Conservation (phyloP, 768 basidiomycete species). For the Pisolithus albus region DNA sequence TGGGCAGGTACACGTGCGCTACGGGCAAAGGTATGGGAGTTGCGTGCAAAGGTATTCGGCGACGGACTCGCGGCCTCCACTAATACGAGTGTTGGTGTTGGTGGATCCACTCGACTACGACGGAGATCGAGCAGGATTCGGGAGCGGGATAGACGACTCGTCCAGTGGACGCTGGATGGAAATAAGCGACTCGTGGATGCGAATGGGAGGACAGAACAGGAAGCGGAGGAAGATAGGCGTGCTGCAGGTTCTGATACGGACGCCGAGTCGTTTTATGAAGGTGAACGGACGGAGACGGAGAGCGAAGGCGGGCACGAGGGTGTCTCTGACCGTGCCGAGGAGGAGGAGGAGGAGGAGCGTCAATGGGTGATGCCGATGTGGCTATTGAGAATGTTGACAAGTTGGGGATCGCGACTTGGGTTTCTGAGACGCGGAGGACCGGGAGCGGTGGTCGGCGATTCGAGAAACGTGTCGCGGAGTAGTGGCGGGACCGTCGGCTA, state of each 20-base stretch:
- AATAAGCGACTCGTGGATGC: conserved; percentile 55
- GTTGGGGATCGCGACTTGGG: conserved; percentile 65
- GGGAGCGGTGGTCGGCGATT: conserved; percentile 10
- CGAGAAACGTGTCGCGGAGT: conserved; percentile 13
- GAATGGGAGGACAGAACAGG: conserved; percentile 66
- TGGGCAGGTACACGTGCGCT: conserved; percentile 60
- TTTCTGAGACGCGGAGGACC: conserved; percentile 24
- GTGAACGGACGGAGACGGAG: conserved; percentile 22
- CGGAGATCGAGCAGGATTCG: conserved; percentile 41
- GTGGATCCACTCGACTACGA: conserved; percentile 40
- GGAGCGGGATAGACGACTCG: conserved; percentile 44
- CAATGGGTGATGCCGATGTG: conserved; percentile 69
- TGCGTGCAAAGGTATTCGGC: conserved; percentile 67
- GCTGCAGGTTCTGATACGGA: conserved; percentile 26
- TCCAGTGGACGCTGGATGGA: conserved; percentile 70
- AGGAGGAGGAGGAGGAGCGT: conserved; percentile 38
- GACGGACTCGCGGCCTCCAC: conserved; percentile 43
- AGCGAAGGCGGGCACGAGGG: conserved; percentile 22
- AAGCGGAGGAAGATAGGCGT: conserved; percentile 63
- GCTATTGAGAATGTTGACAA: conserved; percentile 69
- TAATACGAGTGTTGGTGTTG: conserved; percentile 19
- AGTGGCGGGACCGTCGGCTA: background rate
- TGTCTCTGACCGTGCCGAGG: conserved; percentile 9
- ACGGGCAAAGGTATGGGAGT: conserved; percentile 53
- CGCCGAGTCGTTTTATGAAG: conserved; percentile 10